phyloP scores from a whole-genome alignment of 805 yeast species.

The Hanseniaspora guilliermondii region DNA sequence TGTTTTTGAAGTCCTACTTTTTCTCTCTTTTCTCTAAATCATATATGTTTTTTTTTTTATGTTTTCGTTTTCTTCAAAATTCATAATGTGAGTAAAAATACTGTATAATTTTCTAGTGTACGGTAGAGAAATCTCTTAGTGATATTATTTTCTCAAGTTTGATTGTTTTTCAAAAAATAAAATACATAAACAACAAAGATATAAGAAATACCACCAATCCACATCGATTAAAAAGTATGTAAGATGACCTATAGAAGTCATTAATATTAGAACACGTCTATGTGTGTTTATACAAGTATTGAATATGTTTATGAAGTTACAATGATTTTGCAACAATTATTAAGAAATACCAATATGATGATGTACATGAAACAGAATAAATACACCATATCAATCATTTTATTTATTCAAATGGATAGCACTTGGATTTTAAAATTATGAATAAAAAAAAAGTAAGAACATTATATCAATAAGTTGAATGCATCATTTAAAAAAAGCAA shows the following conservation, averaged over 20 bases:
- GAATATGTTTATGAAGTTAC: background rate
- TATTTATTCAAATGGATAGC: too few relatives aligned
- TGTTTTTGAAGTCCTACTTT: too few relatives aligned
- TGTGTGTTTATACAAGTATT: background rate
- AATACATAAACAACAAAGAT: background rate
- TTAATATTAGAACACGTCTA: background rate
- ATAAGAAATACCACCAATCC: constrained; percentile 7
- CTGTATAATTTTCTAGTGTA: too few relatives aligned
- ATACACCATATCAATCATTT: background rate
- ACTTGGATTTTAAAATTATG: too few relatives aligned
- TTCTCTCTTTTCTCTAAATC: too few relatives aligned
- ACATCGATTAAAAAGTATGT: constrained; percentile 14
- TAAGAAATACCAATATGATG: background rate
- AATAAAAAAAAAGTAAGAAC: too few relatives aligned
- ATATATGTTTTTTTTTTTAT: too few relatives aligned
- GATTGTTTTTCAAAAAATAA: background rate
- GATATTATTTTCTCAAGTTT: background rate
- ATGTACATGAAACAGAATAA: background rate
- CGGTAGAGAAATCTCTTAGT: too few relatives aligned
- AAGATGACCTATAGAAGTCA: constrained; percentile 5
- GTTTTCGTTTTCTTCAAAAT: too few relatives aligned
- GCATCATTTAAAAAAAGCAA: too few relatives aligned
- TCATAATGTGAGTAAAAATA: too few relatives aligned
- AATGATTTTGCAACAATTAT: background rate
- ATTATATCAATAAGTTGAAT: too few relatives aligned